Percentiles rank a stretch among this genome's conserved stretches.
Evolutionary conservation across 495 filamentous ascomycete species (phyloP).

Genomic region (Parathielavia hyrcaniae): DNA sequence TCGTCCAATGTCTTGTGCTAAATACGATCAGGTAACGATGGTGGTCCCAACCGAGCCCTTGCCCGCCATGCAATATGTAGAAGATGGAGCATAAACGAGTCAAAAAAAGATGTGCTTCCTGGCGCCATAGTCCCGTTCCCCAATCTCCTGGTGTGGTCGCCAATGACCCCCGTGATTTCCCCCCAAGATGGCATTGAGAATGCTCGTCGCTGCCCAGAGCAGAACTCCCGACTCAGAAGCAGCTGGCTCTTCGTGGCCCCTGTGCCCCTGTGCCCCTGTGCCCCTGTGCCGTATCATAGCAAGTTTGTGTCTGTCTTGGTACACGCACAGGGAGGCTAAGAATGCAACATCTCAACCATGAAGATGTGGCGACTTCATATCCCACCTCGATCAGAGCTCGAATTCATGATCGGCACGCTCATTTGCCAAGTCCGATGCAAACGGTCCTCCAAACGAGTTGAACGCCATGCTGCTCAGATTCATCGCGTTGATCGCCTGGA

Average conservation of each 20-base stretch:
- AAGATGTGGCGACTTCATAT: background rate
- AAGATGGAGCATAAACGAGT: conserved; percentile 20
- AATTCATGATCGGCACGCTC: conserved; percentile 20
- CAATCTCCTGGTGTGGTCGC: background rate
- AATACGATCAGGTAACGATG: conserved; percentile 15
- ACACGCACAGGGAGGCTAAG: background rate
- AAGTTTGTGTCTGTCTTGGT: conserved; percentile 1
- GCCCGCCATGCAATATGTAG: conserved; percentile 19
- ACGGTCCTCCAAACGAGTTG: conserved; percentile 16
- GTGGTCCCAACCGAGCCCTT: conserved; percentile 3
- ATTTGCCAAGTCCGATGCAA: conserved; percentile 17
- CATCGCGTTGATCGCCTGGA: conserved; percentile 24
- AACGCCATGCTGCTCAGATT: conserved; percentile 22
- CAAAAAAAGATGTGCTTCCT: conserved; percentile 20
- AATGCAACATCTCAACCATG: background rate
- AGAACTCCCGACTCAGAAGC: background rate
- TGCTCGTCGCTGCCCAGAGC: background rate
- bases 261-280: background rate
- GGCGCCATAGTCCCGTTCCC: conserved; percentile 2
- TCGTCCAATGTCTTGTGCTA: conserved; percentile 16
- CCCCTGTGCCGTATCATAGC: background rate
- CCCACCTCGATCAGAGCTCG: conserved; percentile 17
- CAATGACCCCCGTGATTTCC: background rate
- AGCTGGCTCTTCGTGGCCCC: background rate
- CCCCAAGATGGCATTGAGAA: background rate